Base-by-base conservation (phyloP, 805 yeast species). In the Kazachstania taianensis region DNA sequence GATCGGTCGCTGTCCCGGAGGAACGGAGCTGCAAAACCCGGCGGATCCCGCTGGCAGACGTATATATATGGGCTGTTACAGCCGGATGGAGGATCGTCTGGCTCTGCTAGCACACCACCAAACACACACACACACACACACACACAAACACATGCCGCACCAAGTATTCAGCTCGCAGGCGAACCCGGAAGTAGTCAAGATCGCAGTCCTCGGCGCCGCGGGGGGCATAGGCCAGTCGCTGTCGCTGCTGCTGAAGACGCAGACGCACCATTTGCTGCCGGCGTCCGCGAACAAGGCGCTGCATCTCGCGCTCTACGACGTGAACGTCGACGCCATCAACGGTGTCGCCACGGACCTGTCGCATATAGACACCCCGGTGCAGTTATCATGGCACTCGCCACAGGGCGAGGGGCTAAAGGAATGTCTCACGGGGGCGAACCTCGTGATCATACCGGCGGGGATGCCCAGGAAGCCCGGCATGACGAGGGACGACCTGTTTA, bases 201-300 rank as follows among this genome's bases (percentile, higher is more conserved):
- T 83, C 36, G 72, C 94, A 38, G 86, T 85, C 41, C 69, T 79
- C 36, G 95, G 95, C 46, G 96, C 96, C 40, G 86, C 89, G 37
- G 94, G 94, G 50, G 95, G 96, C 42, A 85, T 85, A 55, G 96
- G 96, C 38, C 95, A 86, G 68, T 94, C 95, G 29, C 69, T 85
- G 42, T 83, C 94, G 10, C 73, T 86, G 37, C 69, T 85, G 44
- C 67, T 85, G 49, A 85, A 85, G 62, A 65, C 84, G 1, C 55
- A 52, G 33, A 33, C 53, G 18, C 44, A 41, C 7, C 35, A 34
- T 10, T 24, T 42, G 17, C 32, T 46, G 14, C 38, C 33, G 9
- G 41, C 73, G 76, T 12, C 26, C 13, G 26, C 37, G 33, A 35
- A 27, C 8, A 20, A 19, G 5, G 44, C 44, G 33, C 42, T 54